Conservation (phyloP, 768 basidiomycete genomes). For the Russula lepida region DNA sequence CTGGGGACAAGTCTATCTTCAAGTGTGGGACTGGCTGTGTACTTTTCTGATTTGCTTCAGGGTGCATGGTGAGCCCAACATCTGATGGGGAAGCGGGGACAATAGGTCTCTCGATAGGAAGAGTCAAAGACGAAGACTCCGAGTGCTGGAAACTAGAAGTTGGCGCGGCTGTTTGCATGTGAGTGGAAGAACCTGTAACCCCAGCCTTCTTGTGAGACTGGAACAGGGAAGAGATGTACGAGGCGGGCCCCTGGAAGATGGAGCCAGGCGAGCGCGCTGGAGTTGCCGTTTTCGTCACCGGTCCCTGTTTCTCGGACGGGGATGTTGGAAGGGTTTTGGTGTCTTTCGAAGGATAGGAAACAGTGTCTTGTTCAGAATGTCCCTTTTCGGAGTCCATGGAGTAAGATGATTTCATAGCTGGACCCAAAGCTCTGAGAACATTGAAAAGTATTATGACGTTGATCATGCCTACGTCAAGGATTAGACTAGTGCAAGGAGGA, state of each 20-base stretch:
- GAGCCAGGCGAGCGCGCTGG: not conserved
- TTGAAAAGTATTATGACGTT: constrained; percentile 63
- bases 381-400: not conserved
- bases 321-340: not conserved
- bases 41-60: constrained; percentile 15
- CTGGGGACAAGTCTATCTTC: not conserved
- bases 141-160: constrained; percentile 4
- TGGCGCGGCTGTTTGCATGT: constrained; percentile 16
- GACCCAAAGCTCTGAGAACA: constrained; percentile 53
- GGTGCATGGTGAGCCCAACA: constrained; percentile 20
- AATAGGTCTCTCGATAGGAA: constrained; percentile 15
- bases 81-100: constrained; percentile 22
- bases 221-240: not conserved
- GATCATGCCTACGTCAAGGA: constrained; percentile 41
- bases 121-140: not conserved
- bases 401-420: constrained; percentile 34
- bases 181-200: constrained; percentile 20
- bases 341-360: not conserved
- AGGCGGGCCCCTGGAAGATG: not conserved
- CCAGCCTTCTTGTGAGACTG: constrained; percentile 5
- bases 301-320: not conserved
- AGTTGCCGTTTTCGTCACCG: not conserved
- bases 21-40: constrained; percentile 8
- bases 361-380: not conserved
- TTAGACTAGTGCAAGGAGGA: constrained; percentile 2